Evolutionary conservation across 2,329 filamentous ascomycete species (phyloP).

Genomic region (Trichoderma breve): DNA sequence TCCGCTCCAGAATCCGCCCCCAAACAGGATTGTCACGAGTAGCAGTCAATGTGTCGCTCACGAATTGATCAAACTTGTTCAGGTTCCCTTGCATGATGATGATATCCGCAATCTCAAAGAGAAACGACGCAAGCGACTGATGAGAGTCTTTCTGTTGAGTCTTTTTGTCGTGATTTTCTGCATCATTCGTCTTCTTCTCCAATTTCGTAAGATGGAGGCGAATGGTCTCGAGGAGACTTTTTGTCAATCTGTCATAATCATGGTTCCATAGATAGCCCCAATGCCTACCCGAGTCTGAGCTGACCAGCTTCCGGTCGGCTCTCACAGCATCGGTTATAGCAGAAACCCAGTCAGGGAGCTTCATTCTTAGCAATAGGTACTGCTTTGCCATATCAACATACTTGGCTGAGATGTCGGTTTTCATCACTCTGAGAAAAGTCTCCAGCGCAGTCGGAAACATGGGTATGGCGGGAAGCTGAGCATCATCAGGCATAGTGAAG

Average conservation of each 20-base stretch:
- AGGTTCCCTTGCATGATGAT: background rate
- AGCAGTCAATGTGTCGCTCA: background rate
- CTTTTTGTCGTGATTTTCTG: background rate
- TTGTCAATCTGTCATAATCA: background rate
- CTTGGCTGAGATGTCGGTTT: constrained; percentile 10
- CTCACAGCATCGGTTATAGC: constrained; percentile 28
- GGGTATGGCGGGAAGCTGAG: constrained; percentile 29
- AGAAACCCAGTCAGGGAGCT: constrained; percentile 25
- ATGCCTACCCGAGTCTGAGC: constrained; percentile 32
- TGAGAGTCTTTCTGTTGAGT: background rate
- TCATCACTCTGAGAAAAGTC: constrained; percentile 24
- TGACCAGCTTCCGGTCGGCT: constrained; percentile 25
- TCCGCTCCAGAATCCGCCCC: background rate
- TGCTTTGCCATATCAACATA: background rate
- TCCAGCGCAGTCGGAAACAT: constrained; percentile 20
- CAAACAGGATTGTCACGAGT: background rate
- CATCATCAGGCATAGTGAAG: constrained; percentile 24
- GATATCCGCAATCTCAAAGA: background rate
- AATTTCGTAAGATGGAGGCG: background rate
- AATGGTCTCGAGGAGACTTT: background rate
- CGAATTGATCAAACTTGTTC: background rate
- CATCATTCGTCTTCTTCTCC: background rate
- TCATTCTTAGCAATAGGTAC: constrained; percentile 26
- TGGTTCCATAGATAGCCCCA: constrained; percentile 31
- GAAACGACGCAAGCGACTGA: background rate